phyloP scores from a whole-genome alignment of 768 basidiomycete species.

The Xerocomellus intermedius region DNA sequence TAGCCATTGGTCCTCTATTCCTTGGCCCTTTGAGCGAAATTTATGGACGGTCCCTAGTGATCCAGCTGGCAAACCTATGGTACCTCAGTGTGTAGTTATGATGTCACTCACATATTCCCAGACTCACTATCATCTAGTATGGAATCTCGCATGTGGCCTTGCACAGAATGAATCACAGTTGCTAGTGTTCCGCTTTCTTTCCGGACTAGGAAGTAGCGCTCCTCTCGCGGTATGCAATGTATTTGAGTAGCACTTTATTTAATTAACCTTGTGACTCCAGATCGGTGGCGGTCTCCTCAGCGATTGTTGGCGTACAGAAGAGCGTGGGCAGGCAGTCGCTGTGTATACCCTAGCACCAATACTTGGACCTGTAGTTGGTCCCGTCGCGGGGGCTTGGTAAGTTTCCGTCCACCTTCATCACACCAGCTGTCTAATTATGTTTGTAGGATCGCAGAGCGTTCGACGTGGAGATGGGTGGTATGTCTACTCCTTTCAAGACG shows the following conservation, averaged over 20 bases:
- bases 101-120: neutral
- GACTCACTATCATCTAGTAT: constrained; percentile 37
- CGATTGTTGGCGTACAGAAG: constrained; percentile 60
- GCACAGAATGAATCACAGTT: constrained; percentile 56
- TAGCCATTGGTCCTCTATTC: constrained; percentile 34
- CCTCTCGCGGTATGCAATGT: constrained; percentile 45
- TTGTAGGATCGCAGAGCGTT: constrained; percentile 50
- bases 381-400: constrained; percentile 60
- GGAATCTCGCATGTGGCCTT: constrained; percentile 65
- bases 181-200: constrained; percentile 67
- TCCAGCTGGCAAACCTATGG: constrained; percentile 63
- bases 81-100: constrained; percentile 49
- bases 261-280: constrained; percentile 12
- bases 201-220: constrained; percentile 72
- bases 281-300: constrained; percentile 68
- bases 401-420: neutral
- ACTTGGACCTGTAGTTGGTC: constrained; percentile 66
- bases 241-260: neutral
- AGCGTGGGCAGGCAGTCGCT: constrained; percentile 62
- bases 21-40: constrained; percentile 69
- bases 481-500: constrained; percentile 14
- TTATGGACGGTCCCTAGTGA: constrained; percentile 59
- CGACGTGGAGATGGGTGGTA: constrained; percentile 75
- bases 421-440: neutral
- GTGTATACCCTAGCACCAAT: constrained; percentile 65